Evolutionary conservation across 352 stramenopile genomes (phyloP), one percentile per base, ranked within the genome.

Genomic region (Phytopythium litorale): DNA sequence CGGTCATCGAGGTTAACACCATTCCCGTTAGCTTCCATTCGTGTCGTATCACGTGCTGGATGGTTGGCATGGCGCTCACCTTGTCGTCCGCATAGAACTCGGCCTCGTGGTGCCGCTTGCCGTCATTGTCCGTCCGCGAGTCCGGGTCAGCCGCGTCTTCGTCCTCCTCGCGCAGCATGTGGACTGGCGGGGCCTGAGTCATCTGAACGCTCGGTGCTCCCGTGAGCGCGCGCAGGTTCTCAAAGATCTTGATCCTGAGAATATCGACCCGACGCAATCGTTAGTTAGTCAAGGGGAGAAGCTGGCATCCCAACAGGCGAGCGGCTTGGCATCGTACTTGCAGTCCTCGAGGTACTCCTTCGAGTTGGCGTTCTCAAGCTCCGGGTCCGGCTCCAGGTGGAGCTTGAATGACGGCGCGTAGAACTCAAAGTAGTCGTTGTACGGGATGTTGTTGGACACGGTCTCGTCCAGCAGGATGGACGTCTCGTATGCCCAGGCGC

Each of bases 401-500:
- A 96, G 67, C 62, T 96, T 96, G 69, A 94, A 96, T 32, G 74
- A 84, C 28, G 87, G 87, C 6, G 83, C 80, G 57, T 91, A 92
- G 62, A 89, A 92, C 62, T 91, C 84, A 58, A 91, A 92, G 71
- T 92, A 92, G 64, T 91, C 81, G 60, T 91, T 92, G 78, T 88
- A 90, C 19, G 81, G 84, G 58, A 92, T 86, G 64, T 91, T 87
- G 72, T 93, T 89, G 49, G 76, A 89, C 15, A 93, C 78, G 45
- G 85, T 69, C 66, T 89, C 75, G 23, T 91, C 81, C 30, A 96
- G 56, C 16, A 99, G 68, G 23, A 99, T 94, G 0, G 92, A 88
- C 12, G 97, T 99, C 74, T 99, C 97, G 70, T 98, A 99, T 1
- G 96, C 91, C 98, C 97, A 99, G 53, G 93, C 98, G 42, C 97